Conservation (phyloP, 1,284 basidiomycete species). For the Moesziomyces aphidis region DNA sequence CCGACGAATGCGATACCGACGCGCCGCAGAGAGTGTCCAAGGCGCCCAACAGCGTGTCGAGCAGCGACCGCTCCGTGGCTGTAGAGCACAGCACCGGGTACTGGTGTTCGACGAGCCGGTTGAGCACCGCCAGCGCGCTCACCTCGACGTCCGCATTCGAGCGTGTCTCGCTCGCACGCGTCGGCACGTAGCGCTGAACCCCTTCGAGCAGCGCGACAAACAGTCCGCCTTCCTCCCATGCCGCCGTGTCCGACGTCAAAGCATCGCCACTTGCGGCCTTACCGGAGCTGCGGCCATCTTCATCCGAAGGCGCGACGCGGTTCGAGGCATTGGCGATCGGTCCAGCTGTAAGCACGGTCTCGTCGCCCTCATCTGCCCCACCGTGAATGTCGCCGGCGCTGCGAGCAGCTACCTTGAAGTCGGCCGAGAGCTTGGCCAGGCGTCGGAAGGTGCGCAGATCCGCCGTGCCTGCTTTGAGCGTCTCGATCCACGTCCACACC, state of each 20-base stretch:
- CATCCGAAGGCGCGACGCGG: background rate
- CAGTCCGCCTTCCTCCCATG: constrained; percentile 41
- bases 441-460: constrained; percentile 37
- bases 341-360: constrained; percentile 19
- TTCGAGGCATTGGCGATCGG: constrained; percentile 11
- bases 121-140: constrained; percentile 48
- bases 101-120: constrained; percentile 50
- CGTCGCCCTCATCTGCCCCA: constrained; percentile 23
- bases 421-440: constrained; percentile 37
- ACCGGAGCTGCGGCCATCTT: background rate
- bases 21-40: constrained; percentile 1
- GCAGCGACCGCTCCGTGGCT: constrained; percentile 26
- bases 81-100: constrained; percentile 34
- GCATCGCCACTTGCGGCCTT: background rate
- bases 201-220: constrained; percentile 23
- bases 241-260: constrained; percentile 10
- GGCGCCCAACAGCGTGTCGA: constrained; percentile 11
- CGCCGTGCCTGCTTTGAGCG: constrained; percentile 26
- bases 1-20: background rate
- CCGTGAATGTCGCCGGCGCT: constrained; percentile 4
- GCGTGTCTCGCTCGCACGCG: background rate
- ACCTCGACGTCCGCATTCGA: constrained; percentile 22
- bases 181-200: constrained; percentile 18
- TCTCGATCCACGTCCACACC: constrained; percentile 38
- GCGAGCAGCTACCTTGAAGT: constrained; percentile 36